Evolutionary conservation across 1,284 basidiomycete species (phyloP).

Genomic region (Leccinum insigne): DNA sequence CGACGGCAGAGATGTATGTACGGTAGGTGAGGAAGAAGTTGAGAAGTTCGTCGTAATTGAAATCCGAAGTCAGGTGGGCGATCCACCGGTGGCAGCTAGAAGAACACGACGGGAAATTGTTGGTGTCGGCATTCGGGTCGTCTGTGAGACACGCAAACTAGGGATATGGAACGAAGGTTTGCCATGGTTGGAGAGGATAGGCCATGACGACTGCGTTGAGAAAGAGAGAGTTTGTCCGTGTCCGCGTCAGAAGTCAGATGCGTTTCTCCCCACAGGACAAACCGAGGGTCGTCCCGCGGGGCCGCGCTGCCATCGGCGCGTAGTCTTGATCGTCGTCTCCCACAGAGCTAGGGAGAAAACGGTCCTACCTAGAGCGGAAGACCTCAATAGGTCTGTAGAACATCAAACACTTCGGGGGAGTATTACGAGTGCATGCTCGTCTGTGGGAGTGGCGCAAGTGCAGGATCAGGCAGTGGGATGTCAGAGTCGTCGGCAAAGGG

Average conservation of each 20-base stretch:
- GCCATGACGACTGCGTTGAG: constrained; percentile 51
- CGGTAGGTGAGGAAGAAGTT: constrained; percentile 53
- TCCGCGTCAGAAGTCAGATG: constrained; percentile 33
- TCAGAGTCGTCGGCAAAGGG: too few species aligned
- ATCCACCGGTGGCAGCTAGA: constrained; percentile 89
- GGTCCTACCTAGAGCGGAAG: too few species aligned
- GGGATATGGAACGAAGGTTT: constrained; percentile 36
- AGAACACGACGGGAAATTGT: constrained; percentile 49
- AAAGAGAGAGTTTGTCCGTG: constrained; percentile 48
- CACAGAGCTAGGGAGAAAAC: too few species aligned
- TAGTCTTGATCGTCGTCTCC: too few species aligned
- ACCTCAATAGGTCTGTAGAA: too few species aligned
- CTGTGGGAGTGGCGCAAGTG: too few species aligned
- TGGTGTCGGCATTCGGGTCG: constrained; percentile 13
- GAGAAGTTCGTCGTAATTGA: constrained; percentile 81
- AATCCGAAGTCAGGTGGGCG: constrained; percentile 81
- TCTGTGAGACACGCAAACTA: constrained; percentile 26
- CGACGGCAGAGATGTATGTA: constrained; percentile 73
- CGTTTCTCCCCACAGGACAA: constrained; percentile 81
- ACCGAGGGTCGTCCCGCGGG: too few species aligned
- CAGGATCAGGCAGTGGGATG: too few species aligned
- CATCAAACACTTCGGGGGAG: too few species aligned
- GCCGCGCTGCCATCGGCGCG: too few species aligned
- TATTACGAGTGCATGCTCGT: too few species aligned
- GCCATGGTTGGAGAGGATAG: constrained; percentile 40